A percentile compares a stretch with the other conserved stretches of the same genome.
phyloP scores from a whole-genome alignment of 306 rosid genomes.

The Chamaecrista fasciculata region DNA sequence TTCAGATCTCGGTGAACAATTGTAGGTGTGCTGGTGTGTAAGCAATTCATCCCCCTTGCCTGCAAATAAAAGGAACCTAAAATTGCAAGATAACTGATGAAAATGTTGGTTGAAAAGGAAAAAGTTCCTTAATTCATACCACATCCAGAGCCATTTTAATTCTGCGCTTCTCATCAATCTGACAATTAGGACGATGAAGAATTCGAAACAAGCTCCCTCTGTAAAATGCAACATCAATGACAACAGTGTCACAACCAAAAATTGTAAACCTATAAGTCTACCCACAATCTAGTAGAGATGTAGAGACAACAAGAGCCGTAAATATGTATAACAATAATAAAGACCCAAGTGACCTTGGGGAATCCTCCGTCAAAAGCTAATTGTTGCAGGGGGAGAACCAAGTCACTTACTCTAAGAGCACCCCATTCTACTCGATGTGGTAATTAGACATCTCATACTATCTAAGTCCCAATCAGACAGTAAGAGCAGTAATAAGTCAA shows the following conservation, averaged over 20 bases:
- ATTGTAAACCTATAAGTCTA: neutral
- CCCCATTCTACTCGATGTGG: too few relatives aligned
- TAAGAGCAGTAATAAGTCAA: neutral
- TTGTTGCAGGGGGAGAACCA: too few relatives aligned
- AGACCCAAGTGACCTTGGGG: too few relatives aligned
- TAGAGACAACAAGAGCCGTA: slow-evolving; percentile 17
- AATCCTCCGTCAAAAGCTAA: too few relatives aligned
- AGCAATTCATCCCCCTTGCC: slow-evolving; percentile 99
- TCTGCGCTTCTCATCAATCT: slow-evolving; percentile 84
- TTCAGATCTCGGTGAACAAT: slow-evolving; percentile 98
- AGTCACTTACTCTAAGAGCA: too few relatives aligned
- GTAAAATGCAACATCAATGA: slow-evolving; percentile 33
- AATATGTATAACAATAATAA: slow-evolving; percentile 1
- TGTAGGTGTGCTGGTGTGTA: slow-evolving; percentile 85
- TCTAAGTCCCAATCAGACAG: too few relatives aligned
- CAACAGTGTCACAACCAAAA: neutral
- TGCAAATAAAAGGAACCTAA: slow-evolving; percentile 41
- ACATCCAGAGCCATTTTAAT: slow-evolving; percentile 98
- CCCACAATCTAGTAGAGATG: slow-evolving; percentile 13
- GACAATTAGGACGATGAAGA: slow-evolving; percentile 89
- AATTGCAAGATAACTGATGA: slow-evolving; percentile 26
- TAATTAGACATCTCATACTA: too few relatives aligned
- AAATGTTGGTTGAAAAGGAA: slow-evolving; percentile 12
- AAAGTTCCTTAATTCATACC: slow-evolving; percentile 50
- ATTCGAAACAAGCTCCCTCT: slow-evolving; percentile 92